phyloP scores from a whole-genome alignment of 306 rosid species.

The Abrus precatorius region DNA sequence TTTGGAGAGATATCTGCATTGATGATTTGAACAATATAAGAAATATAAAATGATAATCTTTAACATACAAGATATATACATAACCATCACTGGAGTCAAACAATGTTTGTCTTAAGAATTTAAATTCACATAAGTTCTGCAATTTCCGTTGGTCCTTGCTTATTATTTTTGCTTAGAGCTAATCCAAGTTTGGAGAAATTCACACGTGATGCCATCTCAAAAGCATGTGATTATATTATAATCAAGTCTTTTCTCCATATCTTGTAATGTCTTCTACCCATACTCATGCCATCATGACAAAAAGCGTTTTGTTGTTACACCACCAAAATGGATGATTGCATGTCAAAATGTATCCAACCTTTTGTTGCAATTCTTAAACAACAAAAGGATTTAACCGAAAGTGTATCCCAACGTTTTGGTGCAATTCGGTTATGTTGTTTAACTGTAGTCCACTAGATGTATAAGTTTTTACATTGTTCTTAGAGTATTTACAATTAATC shows the following conservation, averaged over 20 bases:
- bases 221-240: neutral
- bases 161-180: neutral
- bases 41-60: too few species aligned
- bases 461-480: neutral
- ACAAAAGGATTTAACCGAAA: too few species aligned
- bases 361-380: too few species aligned
- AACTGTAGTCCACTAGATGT: neutral
- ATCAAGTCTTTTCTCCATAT: neutral
- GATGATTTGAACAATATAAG: conserved; percentile 26
- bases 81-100: neutral
- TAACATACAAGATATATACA: neutral
- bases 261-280: neutral
- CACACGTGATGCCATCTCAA: neutral
- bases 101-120: neutral
- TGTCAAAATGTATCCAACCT: too few species aligned
- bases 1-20: conserved; percentile 62
- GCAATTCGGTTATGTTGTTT: too few species aligned
- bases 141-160: too few species aligned
- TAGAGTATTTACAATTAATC: neutral
- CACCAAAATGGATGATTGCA: too few species aligned
- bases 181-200: neutral
- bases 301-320: too few species aligned
- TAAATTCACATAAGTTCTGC: neutral
- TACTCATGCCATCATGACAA: neutral
- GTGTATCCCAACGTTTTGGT: neutral